Base-by-base conservation (phyloP, 106 monocot genomes). In the Dendrobium officinale region DNA sequence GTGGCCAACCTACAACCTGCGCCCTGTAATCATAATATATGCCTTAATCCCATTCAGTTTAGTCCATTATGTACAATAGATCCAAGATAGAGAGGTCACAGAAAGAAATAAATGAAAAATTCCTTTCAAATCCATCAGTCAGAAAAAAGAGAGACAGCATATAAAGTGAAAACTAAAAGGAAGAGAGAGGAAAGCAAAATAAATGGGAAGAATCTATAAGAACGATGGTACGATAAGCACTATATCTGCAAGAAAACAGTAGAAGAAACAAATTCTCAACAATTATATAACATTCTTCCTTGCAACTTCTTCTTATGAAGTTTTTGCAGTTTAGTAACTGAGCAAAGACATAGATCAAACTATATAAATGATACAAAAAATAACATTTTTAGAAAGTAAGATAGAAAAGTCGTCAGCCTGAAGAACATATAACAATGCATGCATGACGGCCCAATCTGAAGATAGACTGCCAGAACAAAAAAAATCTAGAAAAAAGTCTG, bases 1-100 rank as follows among this genome's bases (percentile, higher is more conserved):
- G 92, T 37, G 92, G 92, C 92, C 92, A 92, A 55, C 92, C 92
- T 6, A 92, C 92, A 16, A 92, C 89, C 42, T 92, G 89, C 56
- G 92, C 89, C 77, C 92, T 92, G 80, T 82, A 8, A 22, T 31
- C 42, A 79, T 33, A 80, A 17, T 54, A 24, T 16, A 77, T 19
- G 27, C 42, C 72, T 73, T 51, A 51, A 41, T 20, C 6, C 18
- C 56, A 9, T 49, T 55, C 3, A 41, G 0, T 20, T 42, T 74
- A 74, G 42, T 11, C 0, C 1, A 55, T 18, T 75, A 42, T 9
- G 24, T 27, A 2, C 10, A 56, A 29, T 43, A 33, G 15, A 44
- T 27, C 22, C 2, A 22, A 43, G n/a, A 27, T 5, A 82, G 17
- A 66, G 37, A 29, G 19, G 11, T 10, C 40, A 48, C 49, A 59